phyloP scores from a whole-genome alignment of 306 rosid genomes.

The Rubus idaeus region DNA sequence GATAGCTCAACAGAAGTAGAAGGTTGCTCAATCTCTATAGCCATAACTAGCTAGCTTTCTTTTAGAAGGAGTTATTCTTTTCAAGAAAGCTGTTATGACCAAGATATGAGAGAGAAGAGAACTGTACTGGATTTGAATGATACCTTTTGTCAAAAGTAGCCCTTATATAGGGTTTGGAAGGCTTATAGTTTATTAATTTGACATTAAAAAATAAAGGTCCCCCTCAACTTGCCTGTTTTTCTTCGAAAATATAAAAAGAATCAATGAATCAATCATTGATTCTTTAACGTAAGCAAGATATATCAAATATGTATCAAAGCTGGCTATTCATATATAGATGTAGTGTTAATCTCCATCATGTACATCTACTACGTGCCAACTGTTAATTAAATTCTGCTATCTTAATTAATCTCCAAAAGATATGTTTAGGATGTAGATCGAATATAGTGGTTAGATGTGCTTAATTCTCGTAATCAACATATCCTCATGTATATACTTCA shows the following conservation, averaged over 20 bases:
- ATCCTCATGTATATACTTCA: background rate
- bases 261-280: slow-evolving; percentile 18
- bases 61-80: background rate
- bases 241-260: background rate
- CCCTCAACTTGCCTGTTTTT: background rate
- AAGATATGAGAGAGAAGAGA: background rate
- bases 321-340: background rate
- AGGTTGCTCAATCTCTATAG: slow-evolving; percentile 54
- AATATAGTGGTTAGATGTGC: slow-evolving; percentile 12
- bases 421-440: background rate
- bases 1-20: slow-evolving; percentile 54
- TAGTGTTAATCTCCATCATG: background rate
- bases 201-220: background rate
- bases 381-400: background rate
- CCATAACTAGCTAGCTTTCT: slow-evolving; percentile 42
- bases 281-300: slow-evolving; percentile 7
- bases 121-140: slow-evolving; percentile 11
- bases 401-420: background rate
- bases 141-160: background rate
- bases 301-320: slow-evolving; percentile 4
- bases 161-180: slow-evolving; percentile 5
- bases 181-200: background rate
- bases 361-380: slow-evolving; percentile 12
- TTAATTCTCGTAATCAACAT: background rate
- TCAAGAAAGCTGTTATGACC: slow-evolving; percentile 11